Base-by-base conservation (phyloP, 805 yeast species). In the Diddensiella santjacobensis region DNA sequence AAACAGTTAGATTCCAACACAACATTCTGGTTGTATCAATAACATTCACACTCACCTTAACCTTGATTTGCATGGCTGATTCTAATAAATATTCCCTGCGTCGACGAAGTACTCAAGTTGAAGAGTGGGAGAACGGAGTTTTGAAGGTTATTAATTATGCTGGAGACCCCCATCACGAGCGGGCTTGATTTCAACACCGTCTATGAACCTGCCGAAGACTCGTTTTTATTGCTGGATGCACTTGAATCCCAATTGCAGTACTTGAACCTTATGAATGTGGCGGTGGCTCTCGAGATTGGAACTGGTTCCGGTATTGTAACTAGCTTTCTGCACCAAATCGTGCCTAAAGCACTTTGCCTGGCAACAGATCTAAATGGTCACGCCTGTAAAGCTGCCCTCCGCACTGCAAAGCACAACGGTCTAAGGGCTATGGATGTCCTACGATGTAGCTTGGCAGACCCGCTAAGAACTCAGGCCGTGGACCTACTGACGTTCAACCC, bases 161-260 rank as follows among this genome's bases (percentile, higher is more conserved):
- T 87, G 2, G 82, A 93, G 3, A 90, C 97, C 0, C 97, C 98
- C 1, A 64, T 66, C 4, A 70, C 84, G 1, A 55, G 60, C 1
- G 65, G 71, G 17, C 74, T 82, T 17, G 84, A 84, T 58, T 78
- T 74, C 52, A 81, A 77, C n/a, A 75, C 74, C 56, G 95, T 91
- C 2, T 93, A 93, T 63, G 99, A 93, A 61, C 98, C 99, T 0
- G 79, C 95, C 0, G 99, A 93, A 59, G 99, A 93, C 69, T 79
- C 96, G 4, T 93, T 84, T 61, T 77, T 91, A 6, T 70, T 93
- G 6, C 66, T 93, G 39, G 99, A 93, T 63, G 73, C 84, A 13
- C 71, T 93, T 41, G 98, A 93, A 59, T 63, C 70, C 36, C 84
- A 86, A 44, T 64, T 61, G 40, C 57, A 52, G 1, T 71, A 56